Evolutionary conservation across 352 stramenopile genomes (phyloP).

Genomic region (Phytophthora pluvialis): DNA sequence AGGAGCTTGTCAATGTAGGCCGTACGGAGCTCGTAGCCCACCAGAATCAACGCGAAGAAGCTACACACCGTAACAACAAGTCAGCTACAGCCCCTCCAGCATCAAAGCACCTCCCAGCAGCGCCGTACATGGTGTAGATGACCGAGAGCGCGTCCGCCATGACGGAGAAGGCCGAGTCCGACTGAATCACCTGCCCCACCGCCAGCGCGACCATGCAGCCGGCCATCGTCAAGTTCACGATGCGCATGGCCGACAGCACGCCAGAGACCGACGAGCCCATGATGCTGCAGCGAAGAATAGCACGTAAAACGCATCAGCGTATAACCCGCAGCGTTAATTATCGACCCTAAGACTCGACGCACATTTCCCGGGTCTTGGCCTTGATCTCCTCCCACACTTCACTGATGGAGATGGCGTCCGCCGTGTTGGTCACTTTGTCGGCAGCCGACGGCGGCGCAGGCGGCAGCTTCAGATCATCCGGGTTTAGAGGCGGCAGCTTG

Average conservation of each 20-base stretch:
- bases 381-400: slow-evolving; percentile 90
- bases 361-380: slow-evolving; percentile 82
- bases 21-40: slow-evolving; percentile 86
- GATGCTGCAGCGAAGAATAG: slow-evolving; percentile 46
- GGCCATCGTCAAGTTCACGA: slow-evolving; percentile 79
- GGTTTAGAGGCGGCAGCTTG: slow-evolving; percentile 84
- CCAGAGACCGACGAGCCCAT: slow-evolving; percentile 84
- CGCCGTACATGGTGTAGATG: slow-evolving; percentile 84
- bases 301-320: slow-evolving; percentile 1
- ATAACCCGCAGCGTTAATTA: not conserved
- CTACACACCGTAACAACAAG: slow-evolving; percentile 32
- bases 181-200: slow-evolving; percentile 70
- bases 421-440: slow-evolving; percentile 66
- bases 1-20: slow-evolving; percentile 69
- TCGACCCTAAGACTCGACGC: slow-evolving; percentile 23
- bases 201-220: slow-evolving; percentile 79
- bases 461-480: slow-evolving; percentile 85
- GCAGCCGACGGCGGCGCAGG: slow-evolving; percentile 77
- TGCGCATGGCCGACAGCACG: slow-evolving; percentile 76
- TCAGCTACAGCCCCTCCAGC: slow-evolving; percentile 2
- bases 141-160: slow-evolving; percentile 81
- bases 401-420: slow-evolving; percentile 77
- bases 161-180: slow-evolving; percentile 70
- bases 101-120: not conserved
- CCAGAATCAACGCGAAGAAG: slow-evolving; percentile 84